phyloP scores from a whole-genome alignment of 306 rosid species.

The Hippophae rhamnoides region DNA sequence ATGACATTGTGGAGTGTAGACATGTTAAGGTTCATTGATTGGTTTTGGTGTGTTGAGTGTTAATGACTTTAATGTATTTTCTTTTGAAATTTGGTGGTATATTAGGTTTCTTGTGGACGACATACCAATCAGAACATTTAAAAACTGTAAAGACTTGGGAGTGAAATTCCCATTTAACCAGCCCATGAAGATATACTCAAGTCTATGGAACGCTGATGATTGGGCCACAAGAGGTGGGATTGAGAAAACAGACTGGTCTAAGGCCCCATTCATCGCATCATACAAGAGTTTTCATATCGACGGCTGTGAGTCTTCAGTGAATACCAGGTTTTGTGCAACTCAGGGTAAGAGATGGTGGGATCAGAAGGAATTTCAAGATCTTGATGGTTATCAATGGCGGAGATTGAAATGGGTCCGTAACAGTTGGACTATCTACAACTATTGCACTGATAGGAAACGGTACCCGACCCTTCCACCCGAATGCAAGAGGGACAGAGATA shows the following conservation, averaged over 20 bases:
- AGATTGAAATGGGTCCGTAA: neutral
- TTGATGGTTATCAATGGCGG: neutral
- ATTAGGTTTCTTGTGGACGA: constrained; percentile 65
- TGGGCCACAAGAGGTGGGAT: constrained; percentile 88
- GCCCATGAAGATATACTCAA: constrained; percentile 78
- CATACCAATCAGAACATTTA: constrained; percentile 69
- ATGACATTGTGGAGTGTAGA: too few species aligned
- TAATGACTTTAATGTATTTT: neutral
- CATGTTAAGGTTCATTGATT: too few species aligned
- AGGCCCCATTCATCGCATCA: constrained; percentile 63
- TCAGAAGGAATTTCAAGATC: constrained; percentile 14
- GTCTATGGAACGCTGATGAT: constrained; percentile 83
- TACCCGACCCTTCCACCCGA: too few species aligned
- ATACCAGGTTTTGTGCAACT: constrained; percentile 48
- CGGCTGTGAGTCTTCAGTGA: constrained; percentile 73
- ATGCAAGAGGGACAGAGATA: too few species aligned
- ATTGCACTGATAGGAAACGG: neutral
- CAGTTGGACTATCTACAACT: neutral
- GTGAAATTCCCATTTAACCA: constrained; percentile 66
- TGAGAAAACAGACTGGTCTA: constrained; percentile 82
- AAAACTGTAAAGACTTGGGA: constrained; percentile 64
- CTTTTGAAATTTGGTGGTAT: neutral
- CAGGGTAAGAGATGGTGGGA: constrained; percentile 83
- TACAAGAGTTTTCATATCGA: constrained; percentile 71
- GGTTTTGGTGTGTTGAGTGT: neutral